Percentiles rank a stretch among this genome's conserved stretches.
Evolutionary conservation across 1,284 basidiomycete species (phyloP).

Genomic region (Laetiporus sulphureus): DNA sequence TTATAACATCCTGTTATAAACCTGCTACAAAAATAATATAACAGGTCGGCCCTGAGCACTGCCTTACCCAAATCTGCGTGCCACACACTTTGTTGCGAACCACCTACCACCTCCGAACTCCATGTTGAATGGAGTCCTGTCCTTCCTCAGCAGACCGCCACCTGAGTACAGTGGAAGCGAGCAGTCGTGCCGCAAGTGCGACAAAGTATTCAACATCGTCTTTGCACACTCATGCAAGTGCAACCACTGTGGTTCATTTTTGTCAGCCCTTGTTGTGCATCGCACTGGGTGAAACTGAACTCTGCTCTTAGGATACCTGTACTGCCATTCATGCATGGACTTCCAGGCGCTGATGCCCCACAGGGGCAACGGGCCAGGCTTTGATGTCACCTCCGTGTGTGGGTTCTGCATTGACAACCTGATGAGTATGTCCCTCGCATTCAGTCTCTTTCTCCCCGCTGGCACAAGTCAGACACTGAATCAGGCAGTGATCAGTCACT

Average conservation of each 20-base stretch:
- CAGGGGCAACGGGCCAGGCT: conserved; percentile 40
- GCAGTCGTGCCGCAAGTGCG: conserved; percentile 59
- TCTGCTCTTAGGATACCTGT: conserved; percentile 70
- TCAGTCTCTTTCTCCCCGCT: not conserved
- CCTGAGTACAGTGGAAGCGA: conserved; percentile 31
- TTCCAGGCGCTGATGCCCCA: conserved; percentile 72
- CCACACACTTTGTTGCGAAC: not conserved
- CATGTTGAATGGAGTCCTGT: conserved; percentile 39
- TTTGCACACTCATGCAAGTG: conserved; percentile 59
- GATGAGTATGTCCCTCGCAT: conserved; percentile 41
- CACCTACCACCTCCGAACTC: not conserved
- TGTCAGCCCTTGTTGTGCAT: not conserved
- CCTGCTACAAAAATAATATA: too few species aligned
- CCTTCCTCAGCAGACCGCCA: conserved; percentile 55
- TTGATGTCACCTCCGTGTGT: conserved; percentile 59
- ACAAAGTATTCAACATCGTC: conserved; percentile 65
- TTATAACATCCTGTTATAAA: too few species aligned
- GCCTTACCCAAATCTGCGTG: not conserved
- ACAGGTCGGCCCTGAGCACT: not conserved
- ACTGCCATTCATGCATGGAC: conserved; percentile 66
- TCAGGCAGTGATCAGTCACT: conserved; percentile 44
- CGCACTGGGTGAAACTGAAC: too few species aligned
- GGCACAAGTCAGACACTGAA: conserved; percentile 1
- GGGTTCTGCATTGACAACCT: conserved; percentile 66
- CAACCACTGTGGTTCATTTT: conserved; percentile 65